Evolutionary conservation across 139 green algal genomes (phyloP).

Genomic region (Chlorella sp.): DNA sequence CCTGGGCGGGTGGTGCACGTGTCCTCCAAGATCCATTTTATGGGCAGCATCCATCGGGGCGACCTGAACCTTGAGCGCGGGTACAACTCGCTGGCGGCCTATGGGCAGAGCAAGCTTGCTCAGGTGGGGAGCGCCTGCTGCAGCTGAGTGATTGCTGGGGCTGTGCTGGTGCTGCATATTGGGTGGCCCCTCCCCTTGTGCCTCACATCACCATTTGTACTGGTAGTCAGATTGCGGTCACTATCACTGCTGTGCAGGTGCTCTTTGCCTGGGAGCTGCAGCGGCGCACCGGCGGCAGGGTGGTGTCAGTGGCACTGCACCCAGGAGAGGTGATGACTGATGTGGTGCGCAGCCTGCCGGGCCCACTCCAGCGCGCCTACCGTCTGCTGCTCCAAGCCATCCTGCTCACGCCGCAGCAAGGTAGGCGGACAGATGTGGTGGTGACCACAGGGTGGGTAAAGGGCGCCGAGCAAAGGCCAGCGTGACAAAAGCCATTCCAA

Average conservation of each 20-base stretch:
- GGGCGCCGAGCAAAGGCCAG: too few species aligned
- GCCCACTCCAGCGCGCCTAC: slow-evolving; percentile 64
- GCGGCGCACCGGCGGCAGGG: slow-evolving; percentile 25
- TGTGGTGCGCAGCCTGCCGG: slow-evolving; percentile 79
- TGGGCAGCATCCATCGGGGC: slow-evolving; percentile 38
- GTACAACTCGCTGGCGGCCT: slow-evolving; percentile 68
- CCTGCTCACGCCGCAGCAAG: slow-evolving; percentile 77
- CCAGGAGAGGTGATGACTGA: slow-evolving; percentile 86
- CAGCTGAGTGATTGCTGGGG: neutral
- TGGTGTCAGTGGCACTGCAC: slow-evolving; percentile 68
- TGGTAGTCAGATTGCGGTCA: too few species aligned
- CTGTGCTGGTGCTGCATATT: too few species aligned
- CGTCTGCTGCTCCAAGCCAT: slow-evolving; percentile 65
- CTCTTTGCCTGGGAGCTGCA: slow-evolving; percentile 57
- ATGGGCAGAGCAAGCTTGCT: slow-evolving; percentile 84
- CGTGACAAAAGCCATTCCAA: too few species aligned
- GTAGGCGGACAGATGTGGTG: slow-evolving; percentile 30
- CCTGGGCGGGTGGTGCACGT: slow-evolving; percentile 73
- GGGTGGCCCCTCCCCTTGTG: too few species aligned
- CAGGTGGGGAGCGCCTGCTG: slow-evolving; percentile 56
- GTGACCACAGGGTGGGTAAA: neutral
- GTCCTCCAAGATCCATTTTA: slow-evolving; percentile 62
- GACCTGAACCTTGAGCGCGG: slow-evolving; percentile 38
- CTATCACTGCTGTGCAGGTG: too few species aligned
- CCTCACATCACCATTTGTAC: too few species aligned